Conservation (phyloP, 192 early-diverging fungal species). For the Gonapodya sp. region DNA sequence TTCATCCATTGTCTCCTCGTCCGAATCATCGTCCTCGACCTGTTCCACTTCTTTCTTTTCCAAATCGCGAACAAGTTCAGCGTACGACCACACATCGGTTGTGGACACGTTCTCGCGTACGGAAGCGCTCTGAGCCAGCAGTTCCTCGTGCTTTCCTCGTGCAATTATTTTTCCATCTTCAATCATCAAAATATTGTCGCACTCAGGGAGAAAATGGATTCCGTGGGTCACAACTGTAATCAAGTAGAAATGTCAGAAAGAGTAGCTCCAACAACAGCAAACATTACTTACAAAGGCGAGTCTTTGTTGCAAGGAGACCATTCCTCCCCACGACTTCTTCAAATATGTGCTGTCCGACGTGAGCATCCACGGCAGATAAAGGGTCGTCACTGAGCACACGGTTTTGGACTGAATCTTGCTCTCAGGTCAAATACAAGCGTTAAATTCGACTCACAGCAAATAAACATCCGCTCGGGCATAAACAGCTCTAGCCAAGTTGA, state of each 20-base stretch:
- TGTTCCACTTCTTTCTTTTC: background rate
- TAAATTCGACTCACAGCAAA: constrained; percentile 44
- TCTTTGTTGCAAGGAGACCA: constrained; percentile 69
- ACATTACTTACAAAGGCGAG: constrained; percentile 39
- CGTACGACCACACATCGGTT: background rate
- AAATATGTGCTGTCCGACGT: constrained; percentile 66
- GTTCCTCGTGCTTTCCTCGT: constrained; percentile 50
- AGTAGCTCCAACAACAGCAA: background rate
- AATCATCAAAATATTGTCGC: constrained; percentile 61
- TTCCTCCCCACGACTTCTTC: constrained; percentile 77
- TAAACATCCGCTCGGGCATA: constrained; percentile 87
- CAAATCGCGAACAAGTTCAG: background rate
- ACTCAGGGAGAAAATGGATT: constrained; percentile 62
- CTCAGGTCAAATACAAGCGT: constrained; percentile 2
- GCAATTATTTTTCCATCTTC: constrained; percentile 60
- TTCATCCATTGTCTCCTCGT: background rate
- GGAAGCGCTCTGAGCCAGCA: constrained; percentile 36
- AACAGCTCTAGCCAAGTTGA: constrained; percentile 70
- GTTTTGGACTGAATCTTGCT: background rate
- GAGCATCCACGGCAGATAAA: constrained; percentile 54
- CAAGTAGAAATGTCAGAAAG: background rate
- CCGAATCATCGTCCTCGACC: background rate
- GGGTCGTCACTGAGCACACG: constrained; percentile 39
- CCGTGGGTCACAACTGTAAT: constrained; percentile 19
- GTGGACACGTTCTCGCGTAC: background rate